phyloP scores from a whole-genome alignment of 2,329 filamentous ascomycete genomes.

The Hypoxylon sp. region DNA sequence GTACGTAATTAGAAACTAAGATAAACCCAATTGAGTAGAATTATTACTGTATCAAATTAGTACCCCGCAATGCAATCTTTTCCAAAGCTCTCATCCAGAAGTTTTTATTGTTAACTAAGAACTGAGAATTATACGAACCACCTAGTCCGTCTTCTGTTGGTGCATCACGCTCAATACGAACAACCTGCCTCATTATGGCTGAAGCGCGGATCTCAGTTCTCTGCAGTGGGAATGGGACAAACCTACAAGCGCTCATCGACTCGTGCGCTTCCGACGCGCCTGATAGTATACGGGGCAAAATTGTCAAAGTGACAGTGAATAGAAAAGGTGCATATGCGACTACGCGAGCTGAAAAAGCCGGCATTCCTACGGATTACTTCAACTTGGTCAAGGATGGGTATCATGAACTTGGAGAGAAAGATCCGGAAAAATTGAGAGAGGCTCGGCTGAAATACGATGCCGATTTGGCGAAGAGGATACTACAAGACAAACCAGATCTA shows the following conservation, averaged over 20 bases:
- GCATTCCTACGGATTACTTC: slow-evolving; percentile 84
- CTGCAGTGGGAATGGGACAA: slow-evolving; percentile 78
- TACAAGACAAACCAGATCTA: slow-evolving; percentile 76
- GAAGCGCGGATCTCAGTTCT: slow-evolving; percentile 66
- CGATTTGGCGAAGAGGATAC: slow-evolving; percentile 78
- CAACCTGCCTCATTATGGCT: slow-evolving; percentile 18
- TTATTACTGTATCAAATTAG: slow-evolving; percentile 29
- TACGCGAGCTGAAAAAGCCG: slow-evolving; percentile 62
- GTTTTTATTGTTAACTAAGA: slow-evolving; percentile 11
- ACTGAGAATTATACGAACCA: slow-evolving; percentile 16
- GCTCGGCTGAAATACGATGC: slow-evolving; percentile 80
- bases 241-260: slow-evolving; percentile 80
- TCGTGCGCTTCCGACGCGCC: slow-evolving; percentile 58
- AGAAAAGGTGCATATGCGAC: slow-evolving; percentile 64
- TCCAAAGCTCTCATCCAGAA: slow-evolving; percentile 10
- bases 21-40: slow-evolving; percentile 27
- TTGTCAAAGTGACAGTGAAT: slow-evolving; percentile 66
- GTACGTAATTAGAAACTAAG: neutral
- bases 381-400: slow-evolving; percentile 83
- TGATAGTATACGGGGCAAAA: slow-evolving; percentile 60
- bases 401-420: slow-evolving; percentile 70
- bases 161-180: slow-evolving; percentile 10
- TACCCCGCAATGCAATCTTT: slow-evolving; percentile 38
- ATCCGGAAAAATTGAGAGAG: slow-evolving; percentile 67
- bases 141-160: slow-evolving; percentile 14